These are phyloP conservation scores for Caryocar brasiliense DNA, from an alignment of 441 rosid genomes.

Conservation along the genomic window DNA sequence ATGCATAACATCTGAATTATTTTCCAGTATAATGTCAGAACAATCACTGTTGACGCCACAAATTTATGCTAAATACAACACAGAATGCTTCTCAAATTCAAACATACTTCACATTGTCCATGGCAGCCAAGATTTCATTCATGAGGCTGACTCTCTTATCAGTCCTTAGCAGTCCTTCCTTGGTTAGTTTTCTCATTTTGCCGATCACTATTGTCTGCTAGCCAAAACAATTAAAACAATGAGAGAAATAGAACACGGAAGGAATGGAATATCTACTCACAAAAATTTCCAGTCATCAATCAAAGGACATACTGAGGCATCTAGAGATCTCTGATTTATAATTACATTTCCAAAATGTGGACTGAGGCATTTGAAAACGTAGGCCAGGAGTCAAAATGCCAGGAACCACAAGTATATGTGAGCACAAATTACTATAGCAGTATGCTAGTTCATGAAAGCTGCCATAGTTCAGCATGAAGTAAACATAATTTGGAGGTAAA, in stretches of 20 bases:
- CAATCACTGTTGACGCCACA: slow-evolving; percentile 1
- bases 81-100: slow-evolving; percentile 3
- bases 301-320: too few relatives aligned
- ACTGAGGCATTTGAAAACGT: neutral
- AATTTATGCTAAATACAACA: slow-evolving; percentile 2
- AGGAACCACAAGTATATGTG: too few relatives aligned
- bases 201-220: slow-evolving; percentile 64
- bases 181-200: slow-evolving; percentile 79
- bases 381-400: neutral
- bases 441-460: too few relatives aligned
- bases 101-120: slow-evolving; percentile 91
- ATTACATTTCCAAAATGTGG: neutral
- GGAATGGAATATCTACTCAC: neutral
- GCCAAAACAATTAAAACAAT: slow-evolving; percentile 9
- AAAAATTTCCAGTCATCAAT: too few relatives aligned
- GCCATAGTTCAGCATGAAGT: too few relatives aligned
- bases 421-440: too few relatives aligned
- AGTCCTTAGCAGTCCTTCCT: slow-evolving; percentile 87
- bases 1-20: slow-evolving; percentile 77
- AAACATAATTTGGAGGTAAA: too few relatives aligned
- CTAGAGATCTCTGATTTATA: neutral
- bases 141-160: slow-evolving; percentile 87
- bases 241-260: slow-evolving; percentile 4
- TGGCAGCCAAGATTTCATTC: slow-evolving; percentile 88
- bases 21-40: slow-evolving; percentile 5